Evolutionary conservation across 768 basidiomycete species (phyloP).

Genomic region (Boletus edulis): DNA sequence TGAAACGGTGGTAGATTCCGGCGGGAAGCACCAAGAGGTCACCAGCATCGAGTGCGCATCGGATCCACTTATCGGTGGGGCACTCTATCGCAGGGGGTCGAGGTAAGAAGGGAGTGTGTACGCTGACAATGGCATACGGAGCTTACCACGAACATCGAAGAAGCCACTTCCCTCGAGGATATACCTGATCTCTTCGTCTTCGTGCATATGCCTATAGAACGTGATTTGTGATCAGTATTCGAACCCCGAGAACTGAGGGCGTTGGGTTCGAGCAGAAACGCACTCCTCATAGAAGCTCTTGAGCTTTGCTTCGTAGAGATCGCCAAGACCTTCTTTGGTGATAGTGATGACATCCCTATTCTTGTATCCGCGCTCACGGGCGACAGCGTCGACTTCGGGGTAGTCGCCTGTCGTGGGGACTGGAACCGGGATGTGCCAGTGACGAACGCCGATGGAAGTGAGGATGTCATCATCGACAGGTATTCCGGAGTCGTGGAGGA

Average conservation of each 20-base stretch:
- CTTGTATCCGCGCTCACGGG: constrained; percentile 72
- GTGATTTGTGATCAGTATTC: neutral
- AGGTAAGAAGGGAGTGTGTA: neutral
- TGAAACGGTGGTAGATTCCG: constrained; percentile 95
- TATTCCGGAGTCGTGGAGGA: constrained; percentile 70
- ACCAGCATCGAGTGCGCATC: constrained; percentile 69
- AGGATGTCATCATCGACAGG: constrained; percentile 53
- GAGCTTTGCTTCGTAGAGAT: constrained; percentile 78
- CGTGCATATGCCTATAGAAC: constrained; percentile 76
- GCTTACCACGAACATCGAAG: constrained; percentile 86
- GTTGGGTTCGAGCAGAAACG: constrained; percentile 18
- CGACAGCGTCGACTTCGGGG: constrained; percentile 58
- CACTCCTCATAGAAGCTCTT: constrained; percentile 84
- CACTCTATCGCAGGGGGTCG: constrained; percentile 45
- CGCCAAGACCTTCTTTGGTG: constrained; percentile 76
- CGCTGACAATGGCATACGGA: neutral
- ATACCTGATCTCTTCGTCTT: constrained; percentile 94
- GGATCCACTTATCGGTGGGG: constrained; percentile 74
- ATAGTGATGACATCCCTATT: constrained; percentile 81
- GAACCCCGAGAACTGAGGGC: neutral
- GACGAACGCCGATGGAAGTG: constrained; percentile 56
- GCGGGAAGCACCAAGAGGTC: constrained; percentile 87
- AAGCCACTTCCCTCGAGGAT: constrained; percentile 84
- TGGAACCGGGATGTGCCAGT: constrained; percentile 66
- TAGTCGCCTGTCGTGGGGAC: constrained; percentile 34